These are phyloP conservation scores for Huntiella bhutanensis DNA, from an alignment of 2,329 filamentous ascomycete species.

Conservation along the genomic window DNA sequence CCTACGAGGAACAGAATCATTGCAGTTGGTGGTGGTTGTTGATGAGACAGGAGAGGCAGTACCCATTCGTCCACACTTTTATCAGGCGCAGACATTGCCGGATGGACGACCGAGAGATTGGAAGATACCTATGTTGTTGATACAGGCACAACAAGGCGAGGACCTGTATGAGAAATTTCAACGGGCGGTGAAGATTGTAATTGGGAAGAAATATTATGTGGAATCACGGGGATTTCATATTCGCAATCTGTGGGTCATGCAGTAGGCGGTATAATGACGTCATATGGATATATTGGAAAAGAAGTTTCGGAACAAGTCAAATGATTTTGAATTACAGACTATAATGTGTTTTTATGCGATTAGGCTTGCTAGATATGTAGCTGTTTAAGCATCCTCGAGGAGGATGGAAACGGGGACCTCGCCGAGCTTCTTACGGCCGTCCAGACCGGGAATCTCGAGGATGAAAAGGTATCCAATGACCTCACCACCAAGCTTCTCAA, in stretches of 20 bases:
- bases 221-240: constrained; percentile 65
- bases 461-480: constrained; percentile 86
- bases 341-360: too few species aligned
- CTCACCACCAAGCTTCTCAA: constrained; percentile 69
- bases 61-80: constrained; percentile 46
- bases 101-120: constrained; percentile 49
- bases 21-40: constrained; percentile 71
- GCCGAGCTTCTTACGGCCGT: constrained; percentile 76
- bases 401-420: constrained; percentile 63
- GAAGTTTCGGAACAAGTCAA: too few species aligned
- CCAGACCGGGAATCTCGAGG: constrained; percentile 83
- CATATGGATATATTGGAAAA: background rate
- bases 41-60: constrained; percentile 20
- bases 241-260: constrained; percentile 43
- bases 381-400: constrained; percentile 34
- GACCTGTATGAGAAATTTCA: constrained; percentile 43
- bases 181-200: constrained; percentile 46
- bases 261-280: background rate
- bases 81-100: constrained; percentile 52
- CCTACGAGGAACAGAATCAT: constrained; percentile 33
- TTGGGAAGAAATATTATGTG: constrained; percentile 62
- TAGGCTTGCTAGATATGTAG: background rate
- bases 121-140: constrained; percentile 67
- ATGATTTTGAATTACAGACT: too few species aligned
- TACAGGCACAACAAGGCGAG: constrained; percentile 47